These are phyloP conservation scores for Tuber umbilicatum DNA, from an alignment of 495 filamentous ascomycete species.

Conservation along the genomic window DNA sequence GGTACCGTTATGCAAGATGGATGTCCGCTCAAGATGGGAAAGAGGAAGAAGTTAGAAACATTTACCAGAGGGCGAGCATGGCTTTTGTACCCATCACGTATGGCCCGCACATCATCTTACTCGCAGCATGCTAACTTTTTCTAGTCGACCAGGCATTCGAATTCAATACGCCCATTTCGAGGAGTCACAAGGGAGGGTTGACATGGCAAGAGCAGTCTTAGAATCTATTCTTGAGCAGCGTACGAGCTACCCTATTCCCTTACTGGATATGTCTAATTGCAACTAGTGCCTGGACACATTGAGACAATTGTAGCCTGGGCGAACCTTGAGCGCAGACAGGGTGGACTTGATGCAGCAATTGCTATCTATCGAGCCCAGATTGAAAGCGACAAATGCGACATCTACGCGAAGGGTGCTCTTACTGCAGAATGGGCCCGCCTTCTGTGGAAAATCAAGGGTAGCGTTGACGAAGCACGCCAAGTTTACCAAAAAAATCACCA, in stretches of 20 bases:
- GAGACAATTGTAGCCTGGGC: constrained; percentile 84
- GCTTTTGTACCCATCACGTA: constrained; percentile 74
- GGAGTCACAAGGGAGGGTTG: constrained; percentile 67
- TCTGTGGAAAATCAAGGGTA: constrained; percentile 85
- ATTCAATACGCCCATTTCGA: constrained; percentile 93
- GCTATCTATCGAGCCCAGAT: constrained; percentile 75
- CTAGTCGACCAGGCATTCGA: constrained; percentile 62
- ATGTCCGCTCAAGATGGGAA: constrained; percentile 77
- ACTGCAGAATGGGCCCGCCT: constrained; percentile 85
- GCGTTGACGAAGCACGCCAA: constrained; percentile 72
- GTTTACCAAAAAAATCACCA: constrained; percentile 77
- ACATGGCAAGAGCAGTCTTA: constrained; percentile 76
- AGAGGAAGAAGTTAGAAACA: constrained; percentile 84
- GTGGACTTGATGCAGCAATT: constrained; percentile 80
- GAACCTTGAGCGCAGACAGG: constrained; percentile 78
- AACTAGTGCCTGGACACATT: constrained; percentile 64
- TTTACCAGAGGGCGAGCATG: constrained; percentile 81
- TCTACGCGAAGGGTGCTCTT: constrained; percentile 77
- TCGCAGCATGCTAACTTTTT: constrained; percentile 9
- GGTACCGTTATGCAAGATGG: constrained; percentile 95
- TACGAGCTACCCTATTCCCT: constrained; percentile 9
- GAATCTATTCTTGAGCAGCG: constrained; percentile 59
- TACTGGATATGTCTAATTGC: constrained; percentile 37
- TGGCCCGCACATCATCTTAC: constrained; percentile 10
- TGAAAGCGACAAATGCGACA: constrained; percentile 61